These are phyloP conservation scores for Hypoxylon sp. DNA, from an alignment of 2,329 filamentous ascomycete genomes.

Conservation along the genomic window DNA sequence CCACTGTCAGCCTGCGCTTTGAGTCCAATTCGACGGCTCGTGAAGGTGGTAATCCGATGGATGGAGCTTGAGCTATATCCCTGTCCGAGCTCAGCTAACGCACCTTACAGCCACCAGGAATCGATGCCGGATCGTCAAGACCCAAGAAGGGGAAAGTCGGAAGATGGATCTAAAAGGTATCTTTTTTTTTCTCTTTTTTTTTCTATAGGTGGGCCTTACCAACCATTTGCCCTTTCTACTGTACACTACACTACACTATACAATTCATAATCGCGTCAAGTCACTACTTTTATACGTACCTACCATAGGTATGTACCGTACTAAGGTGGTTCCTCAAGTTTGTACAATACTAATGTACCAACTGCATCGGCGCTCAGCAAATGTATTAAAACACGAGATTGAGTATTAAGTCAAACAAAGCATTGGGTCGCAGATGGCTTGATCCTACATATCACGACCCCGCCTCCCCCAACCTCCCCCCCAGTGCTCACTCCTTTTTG, in stretches of 20 bases:
- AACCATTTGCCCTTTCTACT: slow-evolving; percentile 14
- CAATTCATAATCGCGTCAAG: slow-evolving; percentile 32
- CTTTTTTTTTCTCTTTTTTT: slow-evolving; percentile 12
- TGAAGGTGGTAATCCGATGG: slow-evolving; percentile 42
- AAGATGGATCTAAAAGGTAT: slow-evolving; percentile 33
- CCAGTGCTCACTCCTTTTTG: slow-evolving; percentile 11
- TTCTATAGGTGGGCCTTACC: slow-evolving; percentile 15
- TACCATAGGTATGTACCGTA: neutral
- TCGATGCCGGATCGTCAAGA: slow-evolving; percentile 36
- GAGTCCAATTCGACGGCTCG: slow-evolving; percentile 44
- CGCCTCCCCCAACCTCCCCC: slow-evolving; percentile 28
- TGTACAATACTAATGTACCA: slow-evolving; percentile 18
- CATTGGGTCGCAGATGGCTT: slow-evolving; percentile 18
- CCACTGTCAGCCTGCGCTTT: slow-evolving; percentile 32
- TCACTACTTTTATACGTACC: slow-evolving; percentile 16
- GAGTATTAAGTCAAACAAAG: slow-evolving; percentile 22
- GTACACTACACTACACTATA: neutral
- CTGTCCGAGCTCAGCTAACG: slow-evolving; percentile 33
- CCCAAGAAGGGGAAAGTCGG: slow-evolving; percentile 38
- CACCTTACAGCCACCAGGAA: slow-evolving; percentile 41
- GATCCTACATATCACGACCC: slow-evolving; percentile 15
- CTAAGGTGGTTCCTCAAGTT: slow-evolving; percentile 3
- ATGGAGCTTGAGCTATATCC: slow-evolving; percentile 34
- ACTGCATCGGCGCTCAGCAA: slow-evolving; percentile 17
- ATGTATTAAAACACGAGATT: slow-evolving; percentile 29